Evolutionary conservation across 1,284 basidiomycete species (phyloP).

Genomic region (Marasmius tenuissimus): DNA sequence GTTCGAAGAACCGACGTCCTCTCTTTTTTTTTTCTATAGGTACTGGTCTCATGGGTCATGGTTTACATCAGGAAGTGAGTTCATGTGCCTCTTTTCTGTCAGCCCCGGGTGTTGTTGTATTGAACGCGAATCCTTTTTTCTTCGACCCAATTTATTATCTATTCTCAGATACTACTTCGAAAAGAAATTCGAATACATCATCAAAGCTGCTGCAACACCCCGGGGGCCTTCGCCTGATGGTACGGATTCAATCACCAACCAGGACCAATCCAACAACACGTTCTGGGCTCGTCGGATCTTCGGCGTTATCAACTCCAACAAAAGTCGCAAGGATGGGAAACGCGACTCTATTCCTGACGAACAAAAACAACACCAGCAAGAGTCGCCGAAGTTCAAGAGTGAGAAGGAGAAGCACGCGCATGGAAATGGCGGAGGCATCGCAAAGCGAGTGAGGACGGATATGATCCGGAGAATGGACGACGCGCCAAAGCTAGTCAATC

Average conservation of each 20-base stretch:
- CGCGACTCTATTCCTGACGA: not conserved
- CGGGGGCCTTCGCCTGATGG: constrained; percentile 8
- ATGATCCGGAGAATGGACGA: constrained; percentile 87
- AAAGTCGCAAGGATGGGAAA: not conserved
- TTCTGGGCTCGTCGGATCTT: constrained; percentile 32
- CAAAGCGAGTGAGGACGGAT: constrained; percentile 58
- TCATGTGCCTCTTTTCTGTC: not conserved
- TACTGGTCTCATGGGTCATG: constrained; percentile 71
- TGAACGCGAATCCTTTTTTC: not conserved
- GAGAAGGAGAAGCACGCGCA: not conserved
- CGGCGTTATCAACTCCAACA: constrained; percentile 11
- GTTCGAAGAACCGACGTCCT: no score
- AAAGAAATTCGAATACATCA: constrained; percentile 68
- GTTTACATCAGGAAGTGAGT: constrained; percentile 64
- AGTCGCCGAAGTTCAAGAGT: not conserved
- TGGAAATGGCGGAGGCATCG: constrained; percentile 3
- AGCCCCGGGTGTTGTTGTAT: no score
- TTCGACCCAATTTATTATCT: constrained; percentile 1
- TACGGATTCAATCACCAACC: constrained; percentile 18
- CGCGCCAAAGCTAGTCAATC: constrained; percentile 80
- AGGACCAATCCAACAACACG: constrained; percentile 14
- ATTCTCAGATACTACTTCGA: constrained; percentile 70
- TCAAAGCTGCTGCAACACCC: constrained; percentile 49
- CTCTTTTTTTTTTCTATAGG: constrained; percentile 34
- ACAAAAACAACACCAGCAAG: no score